Evolutionary conservation across 352 stramenopile species (phyloP), one percentile per base, ranked within the genome.

Genomic region (Phytophthora podocarpi): DNA sequence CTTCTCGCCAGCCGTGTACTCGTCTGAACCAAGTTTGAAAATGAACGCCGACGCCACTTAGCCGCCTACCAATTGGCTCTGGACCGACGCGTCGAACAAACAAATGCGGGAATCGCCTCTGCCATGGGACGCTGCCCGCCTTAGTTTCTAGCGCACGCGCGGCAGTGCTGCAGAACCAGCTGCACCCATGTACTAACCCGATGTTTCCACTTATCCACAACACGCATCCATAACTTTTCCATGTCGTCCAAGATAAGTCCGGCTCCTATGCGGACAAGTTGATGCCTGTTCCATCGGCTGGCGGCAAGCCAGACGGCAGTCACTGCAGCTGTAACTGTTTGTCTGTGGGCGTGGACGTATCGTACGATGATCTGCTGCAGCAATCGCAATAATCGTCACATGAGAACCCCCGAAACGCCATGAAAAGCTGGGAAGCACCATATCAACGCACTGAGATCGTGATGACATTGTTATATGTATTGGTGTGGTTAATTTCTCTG

Each of bases 1-100:
- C 53, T 20, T 16, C 37, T 41, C 18, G 37, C 16, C 20, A 43
- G 16, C 4, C 11, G 4, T 59, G 58, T 64, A 72, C 58, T 68
- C 49, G 62, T 54, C 63, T 71, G 63, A 51, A 32, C 49, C 49
- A 72, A 67, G 49, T 72, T 64, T 28, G 50, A 64, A 64, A 68
- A 32, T 68, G 62, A 70, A 39, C 43, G 32, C 40, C 41, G n/a
- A n/a, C 40, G 49, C 34, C 61, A 45, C 53, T 55, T 65, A 36
- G 6, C 47, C 48, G n/a, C 37, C 37, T 20, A 34, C 7, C 21
- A 7, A 36, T n/a, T n/a, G n/a, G n/a, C n/a, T n/a, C n/a, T n/a
- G n/a, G n/a, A 41, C 36, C 42, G 39, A 34, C 15, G n/a, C 12
- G 12, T 18, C 39, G 42, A 55, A 39, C 51, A 53, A 39, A 23